phyloP scores from a whole-genome alignment of 2,329 filamentous ascomycete genomes.

The Pyrenophora teres region DNA sequence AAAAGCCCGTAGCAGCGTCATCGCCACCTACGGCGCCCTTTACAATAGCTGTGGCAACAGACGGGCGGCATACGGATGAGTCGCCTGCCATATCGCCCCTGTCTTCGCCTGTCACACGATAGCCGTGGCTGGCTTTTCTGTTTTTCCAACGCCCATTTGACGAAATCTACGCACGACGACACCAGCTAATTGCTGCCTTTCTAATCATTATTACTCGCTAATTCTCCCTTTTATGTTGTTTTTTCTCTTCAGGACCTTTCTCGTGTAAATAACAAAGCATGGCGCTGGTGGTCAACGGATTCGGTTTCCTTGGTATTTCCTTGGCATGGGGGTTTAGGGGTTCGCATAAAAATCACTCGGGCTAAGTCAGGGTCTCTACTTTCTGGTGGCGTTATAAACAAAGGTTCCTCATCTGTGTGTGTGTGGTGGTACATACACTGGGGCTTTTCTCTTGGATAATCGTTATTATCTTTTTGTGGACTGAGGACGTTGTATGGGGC shows the following conservation, averaged over 20 bases:
- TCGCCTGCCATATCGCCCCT: slow-evolving; percentile 19
- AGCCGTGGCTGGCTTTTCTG: neutral
- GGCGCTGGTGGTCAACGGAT: neutral
- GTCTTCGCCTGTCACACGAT: slow-evolving; percentile 16
- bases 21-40: slow-evolving; percentile 9
- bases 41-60: slow-evolving; percentile 7
- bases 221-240: neutral
- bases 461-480: too few species aligned
- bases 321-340: neutral
- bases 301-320: neutral
- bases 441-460: too few species aligned
- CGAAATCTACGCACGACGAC: neutral
- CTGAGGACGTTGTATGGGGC: too few species aligned
- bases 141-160: neutral
- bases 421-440: too few species aligned
- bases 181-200: neutral
- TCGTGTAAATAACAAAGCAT: neutral
- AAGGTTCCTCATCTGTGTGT: neutral
- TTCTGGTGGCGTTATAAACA: neutral
- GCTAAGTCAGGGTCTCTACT: neutral
- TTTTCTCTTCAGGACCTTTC: neutral
- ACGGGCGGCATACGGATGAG: slow-evolving; percentile 4
- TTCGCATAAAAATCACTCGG: neutral
- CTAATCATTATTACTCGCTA: neutral
- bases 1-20: neutral